Evolutionary conservation across 805 yeast genomes (phyloP), one percentile per base, ranked within the genome.

Genomic region (Ogataea kodamae): DNA sequence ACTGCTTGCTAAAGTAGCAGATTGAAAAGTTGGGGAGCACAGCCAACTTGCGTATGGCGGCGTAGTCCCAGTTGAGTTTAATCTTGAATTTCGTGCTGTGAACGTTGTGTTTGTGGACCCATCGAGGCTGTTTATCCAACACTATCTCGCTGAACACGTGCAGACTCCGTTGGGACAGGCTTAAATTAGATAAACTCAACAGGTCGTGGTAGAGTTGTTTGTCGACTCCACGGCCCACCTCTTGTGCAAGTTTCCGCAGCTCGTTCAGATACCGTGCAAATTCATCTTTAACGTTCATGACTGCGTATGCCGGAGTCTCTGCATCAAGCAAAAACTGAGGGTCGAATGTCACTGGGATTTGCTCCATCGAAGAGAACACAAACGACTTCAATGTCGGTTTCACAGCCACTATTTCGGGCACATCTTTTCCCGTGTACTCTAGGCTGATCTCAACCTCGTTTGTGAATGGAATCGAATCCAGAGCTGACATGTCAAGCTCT

Each of bases 191-290:
- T 11, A 51, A 34, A 3, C 54, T 35, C 15, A 51, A 18, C 18
- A 51, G 22, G 25, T 51, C 56, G 26, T 43, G 39, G 26, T 41
- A 49, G 10, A 51, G 32, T 28, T 48, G 50, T 26, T 36, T 49
- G 7, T 48, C 53, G 9, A 51, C 33, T 11, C 56, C 56, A 18
- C 43, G 36, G 5, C 38, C 39, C 7, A 48, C 42, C 23, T 40
- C 49, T 24, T 33, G 35, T 1, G 53, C 29, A n/a, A 49, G 29
- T 3, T 18, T 25, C 19, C 40, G 45, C 22, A 49, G 33, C 13
- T 40, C 26, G n/a, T 21, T 18, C 13, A 49, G 29, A 18, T 44
- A 42, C 6, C 29, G 25, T 1, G 43, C 12, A 14, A 39, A 46
- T 26, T 42, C 28, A n/a, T 39, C 27, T 17, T 46, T 51, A 10